Percentiles rank a stretch among this genome's conserved stretches.
Conservation (phyloP, 1,284 basidiomycete genomes). For the Hemileia vastatrix region DNA sequence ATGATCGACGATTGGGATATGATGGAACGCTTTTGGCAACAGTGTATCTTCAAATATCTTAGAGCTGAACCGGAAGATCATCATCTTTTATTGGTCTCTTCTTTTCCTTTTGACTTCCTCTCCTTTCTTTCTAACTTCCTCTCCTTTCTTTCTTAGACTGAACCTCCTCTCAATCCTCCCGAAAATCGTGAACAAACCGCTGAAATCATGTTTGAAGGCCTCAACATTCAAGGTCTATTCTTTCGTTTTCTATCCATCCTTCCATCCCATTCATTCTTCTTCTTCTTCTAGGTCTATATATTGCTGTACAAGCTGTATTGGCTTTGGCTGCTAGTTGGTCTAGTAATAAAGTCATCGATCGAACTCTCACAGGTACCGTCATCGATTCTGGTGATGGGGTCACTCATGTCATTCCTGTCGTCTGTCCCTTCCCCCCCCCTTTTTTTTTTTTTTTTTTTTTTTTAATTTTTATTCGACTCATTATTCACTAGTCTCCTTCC, state of each 20-base stretch:
- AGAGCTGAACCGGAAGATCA: conserved; percentile 98
- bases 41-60: conserved; percentile 99
- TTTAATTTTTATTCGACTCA: neutral
- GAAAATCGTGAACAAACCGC: conserved; percentile 99
- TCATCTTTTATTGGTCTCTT: conserved; percentile 83
- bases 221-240: conserved; percentile 69
- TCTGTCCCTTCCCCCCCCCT: conserved; percentile 37
- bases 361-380: conserved; percentile 87
- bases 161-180: conserved; percentile 93
- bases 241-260: neutral
- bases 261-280: neutral
- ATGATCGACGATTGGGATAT: conserved; percentile 99
- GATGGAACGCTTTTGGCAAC: conserved; percentile 99
- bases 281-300: conserved; percentile 63
- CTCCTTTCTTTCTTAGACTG: conserved; percentile 57
- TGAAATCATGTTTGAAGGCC: conserved; percentile 99
- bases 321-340: conserved; percentile 97
- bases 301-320: conserved; percentile 97
- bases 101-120: neutral
- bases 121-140: neutral
- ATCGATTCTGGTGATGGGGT: conserved; percentile 99
- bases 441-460: neutral
- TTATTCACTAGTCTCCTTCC: neutral
- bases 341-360: conserved; percentile 79
- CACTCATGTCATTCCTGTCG: conserved; percentile 90